These are phyloP conservation scores for Candida ascalaphidarum DNA, from an alignment of 805 yeast genomes.

Conservation along the genomic window DNA sequence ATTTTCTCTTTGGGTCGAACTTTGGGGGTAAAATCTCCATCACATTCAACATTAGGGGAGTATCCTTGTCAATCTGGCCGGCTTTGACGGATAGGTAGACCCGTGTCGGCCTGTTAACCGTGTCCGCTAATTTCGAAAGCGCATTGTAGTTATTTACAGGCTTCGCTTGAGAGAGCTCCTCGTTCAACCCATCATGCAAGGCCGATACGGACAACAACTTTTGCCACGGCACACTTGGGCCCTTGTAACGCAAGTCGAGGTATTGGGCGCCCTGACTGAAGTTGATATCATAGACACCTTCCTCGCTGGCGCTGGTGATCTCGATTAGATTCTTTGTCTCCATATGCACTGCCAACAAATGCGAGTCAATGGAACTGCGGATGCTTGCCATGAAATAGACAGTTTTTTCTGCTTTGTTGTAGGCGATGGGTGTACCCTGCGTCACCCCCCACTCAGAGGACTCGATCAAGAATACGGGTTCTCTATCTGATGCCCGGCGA, in stretches of 20 bases:
- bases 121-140: not conserved
- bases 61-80: constrained; percentile 20
- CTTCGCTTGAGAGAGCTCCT: not conserved
- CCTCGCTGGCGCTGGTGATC: constrained; percentile 3
- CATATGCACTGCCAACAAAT: constrained; percentile 5
- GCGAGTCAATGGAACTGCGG: constrained; percentile 8
- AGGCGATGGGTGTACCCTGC: constrained; percentile 8
- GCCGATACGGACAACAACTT: constrained; percentile 11
- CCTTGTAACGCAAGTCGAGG: constrained; percentile 10
- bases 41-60: constrained; percentile 33
- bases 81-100: constrained; percentile 22
- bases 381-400: constrained; percentile 10
- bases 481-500: constrained; percentile 6
- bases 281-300: constrained; percentile 8
- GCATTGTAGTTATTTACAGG: not conserved
- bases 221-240: constrained; percentile 19
- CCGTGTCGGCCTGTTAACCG: constrained; percentile 40
- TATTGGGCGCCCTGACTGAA: constrained; percentile 15
- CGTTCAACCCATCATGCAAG: constrained; percentile 3
- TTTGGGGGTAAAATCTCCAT: constrained; percentile 56
- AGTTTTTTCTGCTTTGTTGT: constrained; percentile 7
- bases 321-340: constrained; percentile 1
- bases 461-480: constrained; percentile 4
- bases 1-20: constrained; percentile 36
- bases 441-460: constrained; percentile 7